Base-by-base conservation (phyloP, 257 asterid species). In the Paraleonurus japonicus region DNA sequence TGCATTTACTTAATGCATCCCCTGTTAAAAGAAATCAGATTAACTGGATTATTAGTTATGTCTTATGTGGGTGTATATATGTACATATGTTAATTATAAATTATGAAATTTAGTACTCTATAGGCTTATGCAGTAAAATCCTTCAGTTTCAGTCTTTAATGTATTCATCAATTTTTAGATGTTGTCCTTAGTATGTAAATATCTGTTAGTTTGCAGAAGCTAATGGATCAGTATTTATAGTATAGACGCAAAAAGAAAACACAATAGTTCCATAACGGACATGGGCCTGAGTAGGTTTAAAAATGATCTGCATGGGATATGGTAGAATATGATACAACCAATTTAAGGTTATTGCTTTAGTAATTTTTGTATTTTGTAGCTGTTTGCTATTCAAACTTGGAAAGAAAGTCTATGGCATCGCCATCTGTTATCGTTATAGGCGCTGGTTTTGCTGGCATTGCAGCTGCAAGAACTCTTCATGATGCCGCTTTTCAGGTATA, bases 361-460 rank as follows among this genome's bases (percentile, higher is more conserved):
- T 22, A 24, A 37, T 57, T 5, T 24, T 50, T 35, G 67, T 70
- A 4, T 69, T 23, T 61, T 64, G 62, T 26, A 61, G 98, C 85
- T 79, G 71, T 55, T 78, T 85, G 90, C 85, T 85, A 80, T 80
- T 86, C 96, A 63, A 80, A 45, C 50, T 75, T 12, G 27, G 87
- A 79, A 70, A 79, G 87, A 77, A 77, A 85, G 69, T 60, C 82
- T 13, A 73, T 57, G 5, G 54, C 83, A 71, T 85, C 93, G n/a
- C 98, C 98, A 41, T 87, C 95, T 35, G 98, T 86, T 65, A 84
- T 92, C 43, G 96, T 90, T 75, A 85, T 92, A 16, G 98, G 98
- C 60, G 85, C 93, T 70, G 98, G 98, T 45, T 72, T 92, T 85
- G 95, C 98, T 61, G 97, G 98, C 62, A 77, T 92, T 75, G 85